Conservation (phyloP, 495 filamentous ascomycete species). For the Penicillium simplicissimum region DNA sequence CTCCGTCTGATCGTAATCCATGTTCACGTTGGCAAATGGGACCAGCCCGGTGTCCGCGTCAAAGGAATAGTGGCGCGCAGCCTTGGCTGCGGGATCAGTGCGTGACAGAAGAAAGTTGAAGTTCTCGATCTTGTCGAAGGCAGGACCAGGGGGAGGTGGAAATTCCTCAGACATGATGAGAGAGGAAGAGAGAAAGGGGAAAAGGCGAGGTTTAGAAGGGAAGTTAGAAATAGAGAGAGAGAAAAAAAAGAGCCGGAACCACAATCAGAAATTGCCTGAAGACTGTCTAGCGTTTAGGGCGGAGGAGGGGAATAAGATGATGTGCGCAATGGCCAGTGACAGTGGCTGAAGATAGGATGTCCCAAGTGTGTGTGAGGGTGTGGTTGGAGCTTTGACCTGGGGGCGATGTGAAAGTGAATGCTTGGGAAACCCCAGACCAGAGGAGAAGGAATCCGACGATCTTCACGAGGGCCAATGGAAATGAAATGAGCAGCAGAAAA, state of each 20-base stretch:
- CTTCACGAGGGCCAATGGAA: slow-evolving; percentile 6
- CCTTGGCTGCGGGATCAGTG: slow-evolving; percentile 40
- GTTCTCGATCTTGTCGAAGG: slow-evolving; percentile 45
- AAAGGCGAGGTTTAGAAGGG: neutral
- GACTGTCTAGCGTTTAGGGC: slow-evolving; percentile 11
- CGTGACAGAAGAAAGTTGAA: slow-evolving; percentile 47
- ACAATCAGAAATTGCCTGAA: neutral
- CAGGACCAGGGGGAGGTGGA: slow-evolving; percentile 28
- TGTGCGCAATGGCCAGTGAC: neutral
- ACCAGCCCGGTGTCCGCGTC: slow-evolving; percentile 44
- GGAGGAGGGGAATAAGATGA: slow-evolving; percentile 6
- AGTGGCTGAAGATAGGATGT: neutral
- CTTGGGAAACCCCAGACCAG: slow-evolving; percentile 31
- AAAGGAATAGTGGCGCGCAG: slow-evolving; percentile 45
- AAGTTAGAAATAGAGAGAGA: neutral
- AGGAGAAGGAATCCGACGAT: slow-evolving; percentile 7
- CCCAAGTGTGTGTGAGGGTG: neutral
- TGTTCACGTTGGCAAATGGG: slow-evolving; percentile 39
- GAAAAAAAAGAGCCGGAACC: neutral
- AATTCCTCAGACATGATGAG: slow-evolving; percentile 45
- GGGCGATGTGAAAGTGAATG: neutral
- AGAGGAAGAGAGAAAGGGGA: slow-evolving; percentile 14
- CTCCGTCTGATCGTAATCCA: slow-evolving; percentile 51
- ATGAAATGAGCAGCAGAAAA: slow-evolving; percentile 17
- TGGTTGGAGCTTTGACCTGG: neutral